phyloP scores from a whole-genome alignment of 2,329 filamentous ascomycete genomes.

The Didymella sp. region DNA sequence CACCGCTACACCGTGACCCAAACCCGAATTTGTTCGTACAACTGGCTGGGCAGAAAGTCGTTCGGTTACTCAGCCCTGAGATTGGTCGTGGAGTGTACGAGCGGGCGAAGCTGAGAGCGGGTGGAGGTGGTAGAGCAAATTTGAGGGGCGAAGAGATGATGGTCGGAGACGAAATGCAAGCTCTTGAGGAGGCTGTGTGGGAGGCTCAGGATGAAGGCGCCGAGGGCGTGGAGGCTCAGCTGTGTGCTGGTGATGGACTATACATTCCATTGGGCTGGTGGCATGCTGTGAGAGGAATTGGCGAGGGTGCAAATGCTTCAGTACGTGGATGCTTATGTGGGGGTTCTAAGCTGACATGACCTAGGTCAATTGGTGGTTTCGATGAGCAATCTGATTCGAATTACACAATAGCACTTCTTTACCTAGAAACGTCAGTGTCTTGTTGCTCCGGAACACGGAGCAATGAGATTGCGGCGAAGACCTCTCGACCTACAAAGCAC shows the following conservation, averaged over 20 bases:
- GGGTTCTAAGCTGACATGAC: slow-evolving; percentile 27
- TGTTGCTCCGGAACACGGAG: neutral
- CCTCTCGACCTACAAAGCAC: neutral
- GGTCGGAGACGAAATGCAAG: slow-evolving; percentile 73
- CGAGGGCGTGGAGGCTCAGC: slow-evolving; percentile 47
- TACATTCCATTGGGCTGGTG: slow-evolving; percentile 87
- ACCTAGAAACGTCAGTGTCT: neutral
- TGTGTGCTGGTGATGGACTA: slow-evolving; percentile 72
- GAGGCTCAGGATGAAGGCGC: slow-evolving; percentile 33
- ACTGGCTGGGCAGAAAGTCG: slow-evolving; percentile 72
- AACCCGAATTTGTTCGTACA: slow-evolving; percentile 95
- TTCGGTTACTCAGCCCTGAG: slow-evolving; percentile 73
- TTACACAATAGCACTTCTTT: too few relatives aligned
- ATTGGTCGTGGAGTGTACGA: slow-evolving; percentile 71
- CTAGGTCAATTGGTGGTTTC: slow-evolving; percentile 81
- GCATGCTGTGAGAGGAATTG: slow-evolving; percentile 78
- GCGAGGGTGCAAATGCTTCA: slow-evolving; percentile 64
- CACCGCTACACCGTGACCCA: slow-evolving; percentile 88
- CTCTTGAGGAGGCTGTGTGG: slow-evolving; percentile 77
- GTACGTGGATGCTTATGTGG: slow-evolving; percentile 45
- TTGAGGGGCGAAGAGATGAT: slow-evolving; percentile 91
- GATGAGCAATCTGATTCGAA: too few relatives aligned
- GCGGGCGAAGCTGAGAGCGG: slow-evolving; percentile 44
- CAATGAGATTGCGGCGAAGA: neutral
- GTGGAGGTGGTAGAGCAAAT: slow-evolving; percentile 56